phyloP scores from a whole-genome alignment of 2,329 filamentous ascomycete species.

The Plenodomus lindquistii region DNA sequence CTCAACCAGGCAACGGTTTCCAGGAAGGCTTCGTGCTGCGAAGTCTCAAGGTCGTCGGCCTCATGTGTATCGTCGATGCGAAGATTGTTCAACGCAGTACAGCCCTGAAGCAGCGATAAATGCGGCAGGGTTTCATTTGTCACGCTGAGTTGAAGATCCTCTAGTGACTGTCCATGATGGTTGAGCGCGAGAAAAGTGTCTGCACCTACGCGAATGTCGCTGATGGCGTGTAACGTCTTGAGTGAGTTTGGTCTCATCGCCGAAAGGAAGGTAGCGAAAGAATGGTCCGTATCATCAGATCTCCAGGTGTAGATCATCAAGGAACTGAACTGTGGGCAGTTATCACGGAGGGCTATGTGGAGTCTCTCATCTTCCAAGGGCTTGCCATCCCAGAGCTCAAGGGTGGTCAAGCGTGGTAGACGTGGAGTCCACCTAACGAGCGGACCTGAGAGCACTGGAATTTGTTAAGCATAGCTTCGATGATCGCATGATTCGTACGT shows the following conservation, averaged over 20 bases:
- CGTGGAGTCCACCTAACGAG: slow-evolving; percentile 64
- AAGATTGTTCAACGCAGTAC: slow-evolving; percentile 55
- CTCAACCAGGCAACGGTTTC: slow-evolving; percentile 60
- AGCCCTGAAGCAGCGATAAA: slow-evolving; percentile 54
- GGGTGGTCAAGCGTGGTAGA: slow-evolving; percentile 60
- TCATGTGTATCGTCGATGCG: slow-evolving; percentile 53
- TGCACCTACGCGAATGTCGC: slow-evolving; percentile 57
- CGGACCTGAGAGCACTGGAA: slow-evolving; percentile 53
- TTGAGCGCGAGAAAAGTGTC: slow-evolving; percentile 60
- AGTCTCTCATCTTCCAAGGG: slow-evolving; percentile 60
- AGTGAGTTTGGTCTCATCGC: slow-evolving; percentile 62
- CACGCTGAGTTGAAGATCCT: slow-evolving; percentile 56
- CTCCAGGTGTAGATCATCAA: slow-evolving; percentile 62
- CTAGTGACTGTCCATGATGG: slow-evolving; percentile 59
- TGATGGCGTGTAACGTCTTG: slow-evolving; percentile 61
- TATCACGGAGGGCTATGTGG: slow-evolving; percentile 56
- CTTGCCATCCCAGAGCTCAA: slow-evolving; percentile 65
- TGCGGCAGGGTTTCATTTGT: slow-evolving; percentile 54
- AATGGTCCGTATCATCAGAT: slow-evolving; percentile 57
- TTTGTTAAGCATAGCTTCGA: not conserved
- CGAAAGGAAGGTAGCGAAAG: slow-evolving; percentile 62
- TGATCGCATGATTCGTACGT: not conserved
- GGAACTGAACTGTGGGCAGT: slow-evolving; percentile 65
- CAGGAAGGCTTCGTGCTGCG: slow-evolving; percentile 57
- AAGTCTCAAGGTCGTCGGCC: slow-evolving; percentile 53